A percentile compares a stretch with the other conserved stretches of the same genome.
phyloP scores from a whole-genome alignment of 345 rosid genomes.

The Corchorus olitorius region DNA sequence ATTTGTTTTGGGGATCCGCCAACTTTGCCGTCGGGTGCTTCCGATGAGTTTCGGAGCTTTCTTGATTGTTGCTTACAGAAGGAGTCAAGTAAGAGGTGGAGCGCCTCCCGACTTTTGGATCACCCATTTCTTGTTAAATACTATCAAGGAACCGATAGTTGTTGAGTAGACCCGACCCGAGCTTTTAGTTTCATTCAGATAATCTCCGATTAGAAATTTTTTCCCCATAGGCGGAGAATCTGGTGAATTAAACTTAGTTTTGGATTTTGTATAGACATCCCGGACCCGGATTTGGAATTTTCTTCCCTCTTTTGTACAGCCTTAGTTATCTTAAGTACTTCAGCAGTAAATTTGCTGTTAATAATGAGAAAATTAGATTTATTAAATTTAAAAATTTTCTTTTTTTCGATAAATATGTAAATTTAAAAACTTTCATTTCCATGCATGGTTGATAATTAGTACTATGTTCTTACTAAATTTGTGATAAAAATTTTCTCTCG shows the following conservation, averaged over 20 bases:
- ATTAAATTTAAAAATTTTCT: too few relatives aligned
- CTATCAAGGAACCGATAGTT: constrained; percentile 19
- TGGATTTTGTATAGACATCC: neutral
- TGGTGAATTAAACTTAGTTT: neutral
- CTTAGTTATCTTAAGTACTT: too few relatives aligned
- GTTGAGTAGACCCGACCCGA: neutral
- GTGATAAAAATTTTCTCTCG: too few relatives aligned
- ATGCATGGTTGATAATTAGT: too few relatives aligned
- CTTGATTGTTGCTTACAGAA: constrained; percentile 77
- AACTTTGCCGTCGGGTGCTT: constrained; percentile 47
- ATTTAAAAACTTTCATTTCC: too few relatives aligned
- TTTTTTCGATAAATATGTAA: too few relatives aligned
- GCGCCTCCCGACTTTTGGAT: constrained; percentile 58
- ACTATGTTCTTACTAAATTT: too few relatives aligned
- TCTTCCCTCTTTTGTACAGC: too few relatives aligned
- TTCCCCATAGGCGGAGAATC: neutral
- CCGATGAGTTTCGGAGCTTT: constrained; percentile 71
- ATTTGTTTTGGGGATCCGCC: constrained; percentile 92
- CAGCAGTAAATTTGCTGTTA: too few relatives aligned
- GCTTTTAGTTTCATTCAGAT: neutral
- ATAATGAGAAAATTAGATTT: too few relatives aligned
- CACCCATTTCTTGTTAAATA: constrained; percentile 64
- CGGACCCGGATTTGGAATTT: neutral
- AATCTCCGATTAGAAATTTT: neutral
- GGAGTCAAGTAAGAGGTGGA: constrained; percentile 73